phyloP scores from a whole-genome alignment of 1,284 basidiomycete species.

The Cutaneotrichosporon sp. region DNA sequence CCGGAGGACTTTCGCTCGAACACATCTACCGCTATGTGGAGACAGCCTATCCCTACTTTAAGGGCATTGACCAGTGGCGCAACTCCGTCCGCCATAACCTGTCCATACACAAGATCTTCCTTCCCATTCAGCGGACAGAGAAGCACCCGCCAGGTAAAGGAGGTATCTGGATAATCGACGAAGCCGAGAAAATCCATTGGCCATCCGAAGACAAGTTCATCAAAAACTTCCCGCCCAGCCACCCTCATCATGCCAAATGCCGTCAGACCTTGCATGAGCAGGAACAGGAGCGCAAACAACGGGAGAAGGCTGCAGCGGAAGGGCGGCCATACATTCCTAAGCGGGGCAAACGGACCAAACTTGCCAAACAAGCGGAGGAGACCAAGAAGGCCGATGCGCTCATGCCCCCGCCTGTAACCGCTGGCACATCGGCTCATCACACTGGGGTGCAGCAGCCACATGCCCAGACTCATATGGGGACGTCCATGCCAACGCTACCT shows the following conservation, averaged over 20 bases:
- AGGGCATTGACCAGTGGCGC: slow-evolving; percentile 85
- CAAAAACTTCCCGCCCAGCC: slow-evolving; percentile 41
- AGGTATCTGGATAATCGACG: slow-evolving; percentile 48
- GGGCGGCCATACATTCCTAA: slow-evolving; percentile 41
- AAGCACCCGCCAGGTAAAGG: slow-evolving; percentile 46
- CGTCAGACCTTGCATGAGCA: slow-evolving; percentile 41
- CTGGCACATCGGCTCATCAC: not conserved
- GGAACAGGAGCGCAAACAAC: slow-evolving; percentile 36
- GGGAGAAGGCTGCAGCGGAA: slow-evolving; percentile 38
- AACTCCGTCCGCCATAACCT: slow-evolving; percentile 87
- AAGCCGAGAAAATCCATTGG: slow-evolving; percentile 44
- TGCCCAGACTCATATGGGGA: not conserved
- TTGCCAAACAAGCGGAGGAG: slow-evolving; percentile 9
- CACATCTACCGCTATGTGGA: slow-evolving; percentile 97
- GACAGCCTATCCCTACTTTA: slow-evolving; percentile 87
- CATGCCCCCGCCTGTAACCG: not conserved
- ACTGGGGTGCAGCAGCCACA: not conserved
- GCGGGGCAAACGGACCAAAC: slow-evolving; percentile 34
- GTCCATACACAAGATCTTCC: slow-evolving; percentile 76
- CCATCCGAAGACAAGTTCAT: slow-evolving; percentile 44
- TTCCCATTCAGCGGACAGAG: slow-evolving; percentile 52
- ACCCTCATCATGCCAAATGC: slow-evolving; percentile 39
- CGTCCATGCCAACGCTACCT: not conserved
- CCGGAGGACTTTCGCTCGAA: slow-evolving; percentile 80
- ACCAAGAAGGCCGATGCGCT: not conserved